Conservation (phyloP, 2,329 filamentous ascomycete species). For the Aspergillus japonicus region DNA sequence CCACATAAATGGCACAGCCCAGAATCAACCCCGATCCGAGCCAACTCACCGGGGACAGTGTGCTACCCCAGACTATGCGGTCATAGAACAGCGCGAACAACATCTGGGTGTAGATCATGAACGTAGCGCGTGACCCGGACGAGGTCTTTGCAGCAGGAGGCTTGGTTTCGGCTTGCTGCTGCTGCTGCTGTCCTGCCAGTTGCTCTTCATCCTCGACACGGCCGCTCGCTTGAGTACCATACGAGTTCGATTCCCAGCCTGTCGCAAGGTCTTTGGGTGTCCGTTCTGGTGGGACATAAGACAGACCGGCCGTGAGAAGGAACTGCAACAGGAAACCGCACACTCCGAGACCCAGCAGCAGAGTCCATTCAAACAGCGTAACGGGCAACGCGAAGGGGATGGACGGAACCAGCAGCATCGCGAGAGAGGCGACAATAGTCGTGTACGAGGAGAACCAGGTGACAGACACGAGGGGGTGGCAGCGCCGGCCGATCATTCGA, state of each 20-base stretch:
- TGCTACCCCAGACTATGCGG: conserved; percentile 61
- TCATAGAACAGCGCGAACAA: conserved; percentile 66
- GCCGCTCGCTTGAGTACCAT: background rate
- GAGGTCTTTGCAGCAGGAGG: conserved; percentile 6
- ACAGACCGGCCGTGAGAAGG: conserved; percentile 73
- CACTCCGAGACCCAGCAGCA: conserved; percentile 66
- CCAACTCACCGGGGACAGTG: conserved; percentile 58
- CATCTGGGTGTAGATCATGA: conserved; percentile 70
- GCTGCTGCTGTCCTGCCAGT: background rate
- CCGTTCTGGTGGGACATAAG: conserved; percentile 62
- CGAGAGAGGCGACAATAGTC: conserved; percentile 63
- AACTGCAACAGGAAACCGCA: conserved; percentile 85
- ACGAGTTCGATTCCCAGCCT: background rate
- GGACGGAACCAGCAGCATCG: conserved; percentile 57
- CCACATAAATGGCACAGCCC: conserved; percentile 65
- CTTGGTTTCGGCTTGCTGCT: conserved; percentile 5
- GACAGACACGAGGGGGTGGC: conserved; percentile 79
- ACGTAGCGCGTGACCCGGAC: conserved; percentile 54
- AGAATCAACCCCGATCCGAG: conserved; percentile 63
- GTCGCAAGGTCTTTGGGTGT: background rate
- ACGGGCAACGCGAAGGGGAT: conserved; percentile 59
- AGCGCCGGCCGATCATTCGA: conserved; percentile 74
- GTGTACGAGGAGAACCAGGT: conserved; percentile 78
- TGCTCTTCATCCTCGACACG: background rate
- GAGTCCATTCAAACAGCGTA: conserved; percentile 60